Conservation (phyloP, 1,139 yeast genomes). For the Yamadazyma membranifaciens region DNA sequence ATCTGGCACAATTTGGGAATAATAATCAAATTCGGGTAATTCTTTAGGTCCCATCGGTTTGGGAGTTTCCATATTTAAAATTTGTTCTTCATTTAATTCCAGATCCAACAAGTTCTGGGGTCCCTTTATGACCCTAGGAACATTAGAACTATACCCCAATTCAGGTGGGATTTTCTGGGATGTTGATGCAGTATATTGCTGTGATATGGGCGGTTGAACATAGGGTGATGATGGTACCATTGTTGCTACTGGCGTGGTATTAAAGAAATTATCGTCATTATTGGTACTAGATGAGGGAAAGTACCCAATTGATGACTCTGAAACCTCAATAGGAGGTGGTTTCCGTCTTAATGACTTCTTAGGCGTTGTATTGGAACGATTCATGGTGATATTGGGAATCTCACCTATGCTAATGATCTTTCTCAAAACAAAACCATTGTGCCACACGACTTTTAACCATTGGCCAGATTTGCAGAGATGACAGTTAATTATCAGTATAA, state of each 20-base stretch:
- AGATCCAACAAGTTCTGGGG: slow-evolving; percentile 3
- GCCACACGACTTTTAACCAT: slow-evolving; percentile 3
- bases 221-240: not conserved
- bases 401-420: not conserved
- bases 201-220: not conserved
- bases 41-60: slow-evolving; percentile 45
- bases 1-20: slow-evolving; percentile 1
- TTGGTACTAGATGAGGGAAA: not conserved
- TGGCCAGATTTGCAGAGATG: too few relatives aligned
- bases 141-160: not conserved
- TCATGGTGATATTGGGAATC: not conserved
- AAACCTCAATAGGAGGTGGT: slow-evolving; percentile 24
- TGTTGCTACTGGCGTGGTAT: not conserved
- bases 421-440: slow-evolving; percentile 6
- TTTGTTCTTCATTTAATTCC: slow-evolving; percentile 11
- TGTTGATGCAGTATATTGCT: too few relatives aligned
- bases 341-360: slow-evolving; percentile 26
- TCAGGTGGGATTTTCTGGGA: not conserved
- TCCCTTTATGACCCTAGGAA: slow-evolving; percentile 1
- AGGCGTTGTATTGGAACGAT: slow-evolving; percentile 10
- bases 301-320: not conserved
- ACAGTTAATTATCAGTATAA: too few relatives aligned
- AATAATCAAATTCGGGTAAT: slow-evolving; percentile 32
- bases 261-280: not conserved
- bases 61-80: slow-evolving; percentile 27